These are phyloP conservation scores for Pouteria campechiana DNA, from an alignment of 179 eudicot species.

Conservation along the genomic window DNA sequence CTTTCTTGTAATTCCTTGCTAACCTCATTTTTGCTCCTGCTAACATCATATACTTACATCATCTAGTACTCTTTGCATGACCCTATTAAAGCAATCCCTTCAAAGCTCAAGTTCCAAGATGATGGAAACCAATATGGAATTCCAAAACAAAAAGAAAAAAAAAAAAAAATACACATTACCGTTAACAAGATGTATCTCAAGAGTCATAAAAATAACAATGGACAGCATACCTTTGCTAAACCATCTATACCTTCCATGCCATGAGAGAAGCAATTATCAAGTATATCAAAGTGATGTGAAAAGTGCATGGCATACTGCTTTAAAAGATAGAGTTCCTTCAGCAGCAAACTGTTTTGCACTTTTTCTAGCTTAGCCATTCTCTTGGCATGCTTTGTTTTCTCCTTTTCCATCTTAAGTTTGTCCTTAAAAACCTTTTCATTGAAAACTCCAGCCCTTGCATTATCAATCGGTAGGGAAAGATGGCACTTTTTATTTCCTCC, in stretches of 20 bases:
- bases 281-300: conserved; percentile 31
- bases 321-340: conserved; percentile 34
- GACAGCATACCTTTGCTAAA: conserved; percentile 30
- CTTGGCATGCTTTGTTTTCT: conserved; percentile 66
- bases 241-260: conserved; percentile 29
- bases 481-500: conserved; percentile 13
- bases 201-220: not conserved
- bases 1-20: too few relatives aligned
- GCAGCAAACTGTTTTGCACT: conserved; percentile 30
- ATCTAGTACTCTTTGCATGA: too few relatives aligned
- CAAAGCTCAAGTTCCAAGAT: too few relatives aligned
- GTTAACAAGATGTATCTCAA: not conserved
- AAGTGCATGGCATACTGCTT: conserved; percentile 34
- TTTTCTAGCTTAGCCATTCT: conserved; percentile 55
- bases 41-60: too few relatives aligned
- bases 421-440: conserved; percentile 42
- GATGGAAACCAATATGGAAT: too few relatives aligned
- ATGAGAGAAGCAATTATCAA: conserved; percentile 26
- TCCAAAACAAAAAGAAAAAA: too few relatives aligned
- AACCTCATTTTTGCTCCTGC: too few relatives aligned
- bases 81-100: too few relatives aligned
- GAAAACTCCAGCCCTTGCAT: conserved; percentile 15
- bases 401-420: conserved; percentile 61
- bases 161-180: not conserved
- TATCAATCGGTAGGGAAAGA: conserved; percentile 1